Conservation (phyloP, 495 filamentous ascomycete genomes). For the Penicilliopsis zonata region DNA sequence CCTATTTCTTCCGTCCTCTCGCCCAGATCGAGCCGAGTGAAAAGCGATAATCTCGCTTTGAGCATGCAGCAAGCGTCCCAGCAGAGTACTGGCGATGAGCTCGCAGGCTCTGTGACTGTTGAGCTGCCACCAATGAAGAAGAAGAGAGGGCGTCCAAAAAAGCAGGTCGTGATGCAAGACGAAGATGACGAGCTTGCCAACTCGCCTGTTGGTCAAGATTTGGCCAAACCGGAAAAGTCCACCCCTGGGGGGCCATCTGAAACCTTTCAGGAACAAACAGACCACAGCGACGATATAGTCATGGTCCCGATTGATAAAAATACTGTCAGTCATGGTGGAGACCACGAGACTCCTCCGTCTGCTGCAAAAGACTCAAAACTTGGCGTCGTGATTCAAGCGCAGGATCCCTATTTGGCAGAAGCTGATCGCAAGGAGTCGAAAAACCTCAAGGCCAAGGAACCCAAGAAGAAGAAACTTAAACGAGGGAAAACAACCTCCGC, state of each 20-base stretch:
- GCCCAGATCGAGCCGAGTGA: slow-evolving; percentile 10
- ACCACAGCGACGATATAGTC: too few relatives aligned
- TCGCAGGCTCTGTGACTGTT: slow-evolving; percentile 11
- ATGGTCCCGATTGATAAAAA: too few relatives aligned
- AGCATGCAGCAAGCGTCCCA: slow-evolving; percentile 11
- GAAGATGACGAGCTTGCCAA: slow-evolving; percentile 23
- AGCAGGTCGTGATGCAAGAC: slow-evolving; percentile 11
- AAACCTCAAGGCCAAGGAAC: slow-evolving; percentile 10
- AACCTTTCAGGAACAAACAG: neutral
- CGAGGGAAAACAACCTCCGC: slow-evolving; percentile 25
- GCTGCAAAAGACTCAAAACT: neutral
- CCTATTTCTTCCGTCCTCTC: slow-evolving; percentile 26
- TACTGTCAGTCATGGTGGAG: neutral
- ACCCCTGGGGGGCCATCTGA: neutral
- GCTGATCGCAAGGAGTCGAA: slow-evolving; percentile 1
- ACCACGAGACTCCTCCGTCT: neutral
- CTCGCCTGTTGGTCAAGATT: slow-evolving; percentile 1
- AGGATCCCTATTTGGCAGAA: neutral
- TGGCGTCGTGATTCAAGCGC: too few relatives aligned
- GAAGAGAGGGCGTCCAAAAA: slow-evolving; percentile 22
- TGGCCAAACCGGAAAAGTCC: slow-evolving; percentile 8
- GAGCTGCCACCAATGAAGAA: slow-evolving; percentile 17
- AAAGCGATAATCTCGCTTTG: slow-evolving; percentile 9
- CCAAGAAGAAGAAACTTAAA: slow-evolving; percentile 28
- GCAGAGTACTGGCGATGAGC: slow-evolving; percentile 16